Evolutionary conservation across 495 filamentous ascomycete species (phyloP), one percentile per base, ranked within the genome.

Genomic region (Aspergillus ostianus): DNA sequence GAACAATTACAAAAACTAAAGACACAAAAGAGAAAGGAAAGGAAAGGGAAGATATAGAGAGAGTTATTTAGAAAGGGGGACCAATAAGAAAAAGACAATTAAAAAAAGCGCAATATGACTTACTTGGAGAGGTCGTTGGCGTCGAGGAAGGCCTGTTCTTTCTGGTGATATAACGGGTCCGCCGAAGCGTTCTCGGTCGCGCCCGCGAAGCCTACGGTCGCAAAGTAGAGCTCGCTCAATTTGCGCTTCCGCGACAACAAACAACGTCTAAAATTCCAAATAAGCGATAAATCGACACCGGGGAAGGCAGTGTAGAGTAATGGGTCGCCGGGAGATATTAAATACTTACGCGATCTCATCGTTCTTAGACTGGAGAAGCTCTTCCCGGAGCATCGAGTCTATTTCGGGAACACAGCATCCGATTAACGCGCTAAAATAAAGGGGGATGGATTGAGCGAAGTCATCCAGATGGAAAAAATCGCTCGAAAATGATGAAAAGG

Each of bases 181-280:
- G 75, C 76, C 51, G 79, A 63, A 58, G 76, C 74, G 72, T 74
- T 71, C 63, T 85, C 85, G 70, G 77, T 76, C 71, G 76, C 76
- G 74, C 74, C 74, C 67, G 71, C 70, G 64, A 74, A 72, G 58
- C 72, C 71, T 63, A 82, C 75, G 69, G 80, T 82, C 69, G 78
- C 76, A 74, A 74, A 76, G 78, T 87, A 93, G 65, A 96, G 83
- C 77, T 91, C 88, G 66, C 84, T 86, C 69, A 96, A 78, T 76
- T 93, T 93, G 72, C 88, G 86, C 82, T 92, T 90, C 68, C 90
- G 88, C 77, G 87, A 88, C 76, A 73, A 76, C 78, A 85, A 81
- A 82, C 87, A 87, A 80, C 81, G 84, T 81, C 90, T 93, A 70
- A 76, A 72, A 75, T 70, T 70, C 55, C 36, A 59, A 59, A 59